phyloP scores from a whole-genome alignment of 2,329 filamentous ascomycete genomes.

The Bipolaris zeicola region DNA sequence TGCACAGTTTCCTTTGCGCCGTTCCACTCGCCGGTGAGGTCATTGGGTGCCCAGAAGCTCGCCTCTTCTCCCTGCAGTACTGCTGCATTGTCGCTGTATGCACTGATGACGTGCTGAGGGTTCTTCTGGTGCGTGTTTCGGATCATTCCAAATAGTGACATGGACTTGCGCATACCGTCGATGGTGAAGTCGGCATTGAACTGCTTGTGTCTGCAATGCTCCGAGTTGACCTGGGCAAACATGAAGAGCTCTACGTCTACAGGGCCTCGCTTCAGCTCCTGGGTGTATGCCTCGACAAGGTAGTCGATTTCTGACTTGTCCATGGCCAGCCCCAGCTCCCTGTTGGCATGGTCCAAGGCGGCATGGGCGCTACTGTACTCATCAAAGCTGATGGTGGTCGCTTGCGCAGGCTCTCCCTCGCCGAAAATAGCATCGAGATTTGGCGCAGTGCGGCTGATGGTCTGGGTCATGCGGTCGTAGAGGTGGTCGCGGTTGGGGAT shows the following conservation, averaged over 20 bases:
- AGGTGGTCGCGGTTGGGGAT: constrained; percentile 71
- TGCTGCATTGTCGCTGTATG: constrained; percentile 98
- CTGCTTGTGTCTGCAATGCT: constrained; percentile 87
- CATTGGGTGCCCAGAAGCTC: constrained; percentile 85
- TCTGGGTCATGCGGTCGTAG: constrained; percentile 96
- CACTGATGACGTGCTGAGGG: constrained; percentile 84
- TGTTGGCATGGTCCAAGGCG: constrained; percentile 82
- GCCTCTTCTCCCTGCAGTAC: constrained; percentile 76
- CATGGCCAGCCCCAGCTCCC: constrained; percentile 80
- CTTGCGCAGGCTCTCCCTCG: constrained; percentile 66
- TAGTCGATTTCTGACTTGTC: constrained; percentile 92
- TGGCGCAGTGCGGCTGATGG: constrained; percentile 69
- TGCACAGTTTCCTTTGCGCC: constrained; percentile 85
- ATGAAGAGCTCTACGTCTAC: constrained; percentile 97
- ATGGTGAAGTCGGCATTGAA: constrained; percentile 98
- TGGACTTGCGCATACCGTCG: constrained; percentile 78
- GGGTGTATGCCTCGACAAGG: constrained; percentile 80
- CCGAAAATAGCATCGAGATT: constrained; percentile 79
- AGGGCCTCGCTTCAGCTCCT: constrained; percentile 67
- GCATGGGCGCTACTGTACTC: constrained; percentile 68
- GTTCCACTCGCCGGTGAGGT: constrained; percentile 84
- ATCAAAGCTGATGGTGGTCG: constrained; percentile 75
- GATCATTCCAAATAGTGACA: constrained; percentile 94
- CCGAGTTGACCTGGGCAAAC: constrained; percentile 99
- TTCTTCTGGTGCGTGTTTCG: constrained; percentile 84